Conservation (phyloP, 331 rosid species). For the Stylosanthes scabra region DNA sequence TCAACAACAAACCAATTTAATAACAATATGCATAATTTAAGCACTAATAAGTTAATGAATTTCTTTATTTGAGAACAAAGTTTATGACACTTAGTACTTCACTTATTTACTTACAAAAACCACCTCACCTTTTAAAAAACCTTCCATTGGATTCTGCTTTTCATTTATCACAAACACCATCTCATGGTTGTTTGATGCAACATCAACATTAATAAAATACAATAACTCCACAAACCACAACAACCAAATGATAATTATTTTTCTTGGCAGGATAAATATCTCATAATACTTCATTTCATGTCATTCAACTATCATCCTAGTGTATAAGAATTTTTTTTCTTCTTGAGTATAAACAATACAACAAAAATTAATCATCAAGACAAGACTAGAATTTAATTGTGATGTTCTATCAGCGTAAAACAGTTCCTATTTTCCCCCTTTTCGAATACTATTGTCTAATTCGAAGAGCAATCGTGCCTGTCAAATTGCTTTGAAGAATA, state of each 20-base stretch:
- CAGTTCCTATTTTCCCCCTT: no score
- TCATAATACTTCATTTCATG: background rate
- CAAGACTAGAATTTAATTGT: no score
- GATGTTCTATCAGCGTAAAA: no score
- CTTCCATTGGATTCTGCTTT: background rate
- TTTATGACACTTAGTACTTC: background rate
- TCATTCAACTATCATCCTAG: background rate
- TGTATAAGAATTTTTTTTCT: background rate
- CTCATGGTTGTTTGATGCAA: background rate
- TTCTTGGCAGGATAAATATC: background rate
- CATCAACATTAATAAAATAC: background rate
- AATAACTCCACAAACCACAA: background rate
- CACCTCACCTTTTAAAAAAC: slow-evolving; percentile 1
- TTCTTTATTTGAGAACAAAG: background rate
- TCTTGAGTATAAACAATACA: background rate
- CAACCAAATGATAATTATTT: background rate
- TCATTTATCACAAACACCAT: slow-evolving; percentile 20
- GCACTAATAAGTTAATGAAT: background rate
- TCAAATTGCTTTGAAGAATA: no score
- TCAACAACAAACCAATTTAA: background rate
- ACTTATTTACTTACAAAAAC: background rate
- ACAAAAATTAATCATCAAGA: background rate
- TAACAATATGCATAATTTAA: background rate
- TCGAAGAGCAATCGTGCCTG: no score
- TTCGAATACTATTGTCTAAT: no score